Percentiles rank a stretch among this genome's conserved stretches.
Evolutionary conservation across 2,329 filamentous ascomycete species (phyloP).

Genomic region (Aspergillus quadricinctus): DNA sequence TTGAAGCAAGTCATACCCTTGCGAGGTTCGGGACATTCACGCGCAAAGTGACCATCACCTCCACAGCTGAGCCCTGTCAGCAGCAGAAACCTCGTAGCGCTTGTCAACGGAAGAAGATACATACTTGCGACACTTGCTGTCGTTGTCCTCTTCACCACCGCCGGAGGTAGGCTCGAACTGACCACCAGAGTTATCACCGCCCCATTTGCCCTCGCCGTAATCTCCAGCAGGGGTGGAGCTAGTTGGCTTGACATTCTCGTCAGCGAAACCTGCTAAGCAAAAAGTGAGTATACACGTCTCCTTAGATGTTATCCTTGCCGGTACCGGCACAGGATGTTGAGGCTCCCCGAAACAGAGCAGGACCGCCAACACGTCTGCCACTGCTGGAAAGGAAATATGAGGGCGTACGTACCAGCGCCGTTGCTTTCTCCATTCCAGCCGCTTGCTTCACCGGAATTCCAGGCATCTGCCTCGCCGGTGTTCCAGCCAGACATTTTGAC

Average conservation of each 20-base stretch:
- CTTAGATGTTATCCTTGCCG: background rate
- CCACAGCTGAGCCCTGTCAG: constrained; percentile 30
- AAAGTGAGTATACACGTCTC: background rate
- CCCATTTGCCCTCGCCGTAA: background rate
- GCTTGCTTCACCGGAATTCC: background rate
- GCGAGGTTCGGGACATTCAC: constrained; percentile 42
- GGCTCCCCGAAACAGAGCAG: background rate
- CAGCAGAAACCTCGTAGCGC: background rate
- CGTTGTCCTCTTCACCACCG: constrained; percentile 7
- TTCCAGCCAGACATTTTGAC: constrained; percentile 4
- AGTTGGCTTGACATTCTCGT: constrained; percentile 14
- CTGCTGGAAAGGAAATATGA: background rate
- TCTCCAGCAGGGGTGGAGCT: constrained; percentile 1
- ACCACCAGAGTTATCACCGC: background rate
- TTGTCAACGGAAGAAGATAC: constrained; percentile 9
- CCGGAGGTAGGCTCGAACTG: constrained; percentile 3
- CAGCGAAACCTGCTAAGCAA: constrained; percentile 1
- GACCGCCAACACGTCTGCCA: background rate
- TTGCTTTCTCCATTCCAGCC: background rate
- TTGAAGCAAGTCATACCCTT: constrained; percentile 44
- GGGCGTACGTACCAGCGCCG: constrained; percentile 1
- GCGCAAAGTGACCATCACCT: constrained; percentile 34
- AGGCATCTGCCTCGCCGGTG: constrained; percentile 1
- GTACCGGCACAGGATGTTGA: background rate
- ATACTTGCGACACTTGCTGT: constrained; percentile 36